Percentiles rank a stretch among this genome's conserved stretches.
Evolutionary conservation across 352 stramenopile genomes (phyloP).

Genomic region (Phytophthora melonis): DNA sequence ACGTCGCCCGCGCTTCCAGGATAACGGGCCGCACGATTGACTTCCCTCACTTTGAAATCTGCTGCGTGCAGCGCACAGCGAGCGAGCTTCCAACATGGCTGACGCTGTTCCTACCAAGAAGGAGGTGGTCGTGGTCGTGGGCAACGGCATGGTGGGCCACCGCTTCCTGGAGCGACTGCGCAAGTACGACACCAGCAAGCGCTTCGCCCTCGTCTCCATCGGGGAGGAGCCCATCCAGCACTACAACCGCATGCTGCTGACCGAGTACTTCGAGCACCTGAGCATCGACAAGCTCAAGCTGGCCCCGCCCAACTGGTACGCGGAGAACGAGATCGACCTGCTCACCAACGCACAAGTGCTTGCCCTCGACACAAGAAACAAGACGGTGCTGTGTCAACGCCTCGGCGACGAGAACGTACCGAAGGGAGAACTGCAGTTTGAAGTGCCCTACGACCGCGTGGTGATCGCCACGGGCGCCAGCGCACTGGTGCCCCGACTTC

Average conservation of each 20-base stretch:
- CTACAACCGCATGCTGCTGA: slow-evolving; percentile 95
- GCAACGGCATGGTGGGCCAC: slow-evolving; percentile 93
- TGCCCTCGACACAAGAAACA: slow-evolving; percentile 77
- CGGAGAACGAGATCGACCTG: slow-evolving; percentile 81
- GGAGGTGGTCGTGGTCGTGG: slow-evolving; percentile 89
- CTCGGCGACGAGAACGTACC: slow-evolving; percentile 14
- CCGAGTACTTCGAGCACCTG: slow-evolving; percentile 93
- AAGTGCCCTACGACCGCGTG: slow-evolving; percentile 87
- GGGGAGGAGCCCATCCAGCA: slow-evolving; percentile 91
- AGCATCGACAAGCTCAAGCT: slow-evolving; percentile 89
- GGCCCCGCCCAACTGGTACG: slow-evolving; percentile 89
- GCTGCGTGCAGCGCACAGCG: not conserved
- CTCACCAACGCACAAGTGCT: slow-evolving; percentile 80
- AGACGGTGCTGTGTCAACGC: slow-evolving; percentile 68
- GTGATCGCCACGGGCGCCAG: slow-evolving; percentile 92
- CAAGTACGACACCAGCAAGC: slow-evolving; percentile 64
- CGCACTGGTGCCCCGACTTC: slow-evolving; percentile 88
- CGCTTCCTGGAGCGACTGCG: slow-evolving; percentile 87
- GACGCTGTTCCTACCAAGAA: slow-evolving; percentile 20
- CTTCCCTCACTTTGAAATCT: slow-evolving; percentile 30
- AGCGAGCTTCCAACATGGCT: slow-evolving; percentile 21
- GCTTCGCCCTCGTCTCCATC: slow-evolving; percentile 89
- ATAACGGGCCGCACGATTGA: slow-evolving; percentile 12
- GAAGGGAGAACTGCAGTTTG: slow-evolving; percentile 47
- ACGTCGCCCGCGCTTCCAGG: slow-evolving; percentile 5